Conservation (phyloP, 2,329 filamentous ascomycete genomes). For the Ascochyta clinopodiicola region DNA sequence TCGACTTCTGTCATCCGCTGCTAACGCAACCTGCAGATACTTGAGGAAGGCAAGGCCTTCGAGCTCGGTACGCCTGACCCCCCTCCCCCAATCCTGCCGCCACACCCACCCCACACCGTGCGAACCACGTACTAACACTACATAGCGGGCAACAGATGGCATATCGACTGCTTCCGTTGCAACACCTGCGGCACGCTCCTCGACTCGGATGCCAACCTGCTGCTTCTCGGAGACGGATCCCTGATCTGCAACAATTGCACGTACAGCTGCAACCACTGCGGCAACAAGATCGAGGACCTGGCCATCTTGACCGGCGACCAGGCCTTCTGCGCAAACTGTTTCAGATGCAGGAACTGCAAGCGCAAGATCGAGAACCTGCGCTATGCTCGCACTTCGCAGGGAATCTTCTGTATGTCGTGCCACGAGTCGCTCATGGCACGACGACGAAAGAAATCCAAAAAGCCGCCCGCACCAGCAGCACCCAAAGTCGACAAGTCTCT, state of each 20-base stretch:
- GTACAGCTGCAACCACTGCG: constrained; percentile 96
- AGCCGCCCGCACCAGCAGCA: constrained; percentile 39
- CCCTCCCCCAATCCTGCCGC: constrained; percentile 1
- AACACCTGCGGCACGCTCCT: constrained; percentile 94
- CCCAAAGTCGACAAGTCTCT: constrained; percentile 88
- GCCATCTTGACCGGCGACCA: constrained; percentile 97
- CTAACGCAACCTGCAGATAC: constrained; percentile 67
- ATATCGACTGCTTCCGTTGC: constrained; percentile 98
- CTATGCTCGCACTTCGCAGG: constrained; percentile 96
- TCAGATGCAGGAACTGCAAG: constrained; percentile 97
- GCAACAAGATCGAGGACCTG: constrained; percentile 97
- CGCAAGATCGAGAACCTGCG: constrained; percentile 97
- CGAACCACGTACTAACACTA: constrained; percentile 32
- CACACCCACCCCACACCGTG: constrained; percentile 1
- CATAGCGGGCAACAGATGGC: constrained; percentile 92
- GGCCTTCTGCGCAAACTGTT: constrained; percentile 96
- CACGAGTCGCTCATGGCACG: constrained; percentile 96
- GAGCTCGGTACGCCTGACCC: constrained; percentile 76
- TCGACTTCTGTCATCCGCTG: constrained; percentile 13
- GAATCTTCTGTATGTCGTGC: constrained; percentile 99
- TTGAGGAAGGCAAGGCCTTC: constrained; percentile 98
- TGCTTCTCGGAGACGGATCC: constrained; percentile 95
- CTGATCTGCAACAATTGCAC: constrained; percentile 99
- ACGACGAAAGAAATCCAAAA: constrained; percentile 82
- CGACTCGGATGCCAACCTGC: constrained; percentile 96